Evolutionary conservation across 169 alveolate genomes (phyloP).

Genomic region (Plasmodium falciparum): DNA sequence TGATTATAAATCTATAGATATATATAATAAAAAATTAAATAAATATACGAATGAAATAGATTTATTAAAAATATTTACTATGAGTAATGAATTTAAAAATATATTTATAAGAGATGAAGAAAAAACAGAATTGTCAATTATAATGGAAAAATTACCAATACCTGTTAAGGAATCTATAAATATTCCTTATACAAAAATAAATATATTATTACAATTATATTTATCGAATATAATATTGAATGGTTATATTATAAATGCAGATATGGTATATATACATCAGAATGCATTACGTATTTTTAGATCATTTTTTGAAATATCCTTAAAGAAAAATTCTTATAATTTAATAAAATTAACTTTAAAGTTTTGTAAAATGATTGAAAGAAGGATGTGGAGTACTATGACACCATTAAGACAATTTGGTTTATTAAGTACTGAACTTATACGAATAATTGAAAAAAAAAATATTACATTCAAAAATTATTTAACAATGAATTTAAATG

Average conservation of each 20-base stretch:
- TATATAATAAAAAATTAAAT: conserved; percentile 94
- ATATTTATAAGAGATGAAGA: conserved; percentile 99
- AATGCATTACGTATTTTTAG: conserved; percentile 99
- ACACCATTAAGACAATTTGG: conserved; percentile 99
- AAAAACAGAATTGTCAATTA: conserved; percentile 93
- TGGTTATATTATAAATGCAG: conserved; percentile 98
- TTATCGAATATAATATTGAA: conserved; percentile 96
- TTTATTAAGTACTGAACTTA: conserved; percentile 93
- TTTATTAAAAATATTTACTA: conserved; percentile 95
- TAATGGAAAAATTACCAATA: conserved; percentile 95
- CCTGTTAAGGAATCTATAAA: conserved; percentile 93
- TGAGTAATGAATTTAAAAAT: conserved; percentile 96
- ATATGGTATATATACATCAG: conserved; percentile 98
- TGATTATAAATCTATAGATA: conserved; percentile 94
- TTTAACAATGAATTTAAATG: conserved; percentile 94
- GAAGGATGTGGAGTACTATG: conserved; percentile 98
- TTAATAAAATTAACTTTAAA: conserved; percentile 93
- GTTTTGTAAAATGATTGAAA: conserved; percentile 97
- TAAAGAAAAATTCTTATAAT: conserved; percentile 95
- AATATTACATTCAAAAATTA: conserved; percentile 97
- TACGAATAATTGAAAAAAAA: conserved; percentile 96
- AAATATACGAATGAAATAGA: conserved; percentile 94
- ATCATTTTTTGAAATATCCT: conserved; percentile 97
- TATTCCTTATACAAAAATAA: conserved; percentile 92
- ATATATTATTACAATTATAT: conserved; percentile 97